Evolutionary conservation across 768 basidiomycete genomes (phyloP).

Genomic region (Rossbeevera mucosa): DNA sequence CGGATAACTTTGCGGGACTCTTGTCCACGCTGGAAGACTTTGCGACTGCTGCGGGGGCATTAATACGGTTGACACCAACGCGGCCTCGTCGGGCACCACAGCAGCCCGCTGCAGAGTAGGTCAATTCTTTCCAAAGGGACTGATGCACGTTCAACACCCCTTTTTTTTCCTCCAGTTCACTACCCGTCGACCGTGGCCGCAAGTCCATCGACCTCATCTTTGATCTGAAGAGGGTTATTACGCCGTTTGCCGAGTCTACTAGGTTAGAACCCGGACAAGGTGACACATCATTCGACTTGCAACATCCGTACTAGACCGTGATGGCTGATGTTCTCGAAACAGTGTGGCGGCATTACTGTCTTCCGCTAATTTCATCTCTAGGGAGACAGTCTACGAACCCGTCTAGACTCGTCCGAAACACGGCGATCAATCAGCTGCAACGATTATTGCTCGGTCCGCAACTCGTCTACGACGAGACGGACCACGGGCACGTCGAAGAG

Average conservation of each 20-base stretch:
- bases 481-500: slow-evolving; percentile 65
- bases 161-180: slow-evolving; percentile 46
- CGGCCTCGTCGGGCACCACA: slow-evolving; percentile 49
- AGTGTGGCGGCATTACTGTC: slow-evolving; percentile 76
- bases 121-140: not conserved
- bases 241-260: slow-evolving; percentile 50
- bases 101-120: slow-evolving; percentile 49
- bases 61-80: slow-evolving; percentile 54
- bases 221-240: slow-evolving; percentile 63
- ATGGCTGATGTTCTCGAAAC: slow-evolving; percentile 17
- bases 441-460: slow-evolving; percentile 79
- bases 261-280: slow-evolving; percentile 34
- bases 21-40: slow-evolving; percentile 84
- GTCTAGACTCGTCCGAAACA: slow-evolving; percentile 79
- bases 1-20: slow-evolving; percentile 79
- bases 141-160: not conserved
- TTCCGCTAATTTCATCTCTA: slow-evolving; percentile 71
- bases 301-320: not conserved
- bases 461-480: slow-evolving; percentile 52
- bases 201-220: slow-evolving; percentile 79
- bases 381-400: slow-evolving; percentile 80
- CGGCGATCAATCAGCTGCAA: slow-evolving; percentile 75
- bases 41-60: slow-evolving; percentile 67
- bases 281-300: slow-evolving; percentile 13
- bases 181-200: slow-evolving; percentile 73